A percentile compares a stretch with the other conserved stretches of the same genome.
phyloP scores from a whole-genome alignment of 441 rosid genomes.

The Gossypium laxum region DNA sequence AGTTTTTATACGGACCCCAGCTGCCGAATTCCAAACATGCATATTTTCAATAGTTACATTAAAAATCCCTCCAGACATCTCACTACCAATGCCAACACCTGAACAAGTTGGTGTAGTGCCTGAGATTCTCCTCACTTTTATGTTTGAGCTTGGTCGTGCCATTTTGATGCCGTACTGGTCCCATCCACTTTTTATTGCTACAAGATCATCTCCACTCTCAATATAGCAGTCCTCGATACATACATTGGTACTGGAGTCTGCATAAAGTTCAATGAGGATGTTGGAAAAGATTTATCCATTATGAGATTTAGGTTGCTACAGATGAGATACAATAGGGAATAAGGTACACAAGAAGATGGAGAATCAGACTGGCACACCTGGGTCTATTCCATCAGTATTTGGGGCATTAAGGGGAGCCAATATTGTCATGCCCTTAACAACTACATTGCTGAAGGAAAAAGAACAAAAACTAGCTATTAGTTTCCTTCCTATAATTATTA shows the following conservation, averaged over 20 bases:
- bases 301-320: background rate
- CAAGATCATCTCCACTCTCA: conserved; percentile 90
- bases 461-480: background rate
- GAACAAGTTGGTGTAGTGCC: conserved; percentile 92
- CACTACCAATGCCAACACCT: conserved; percentile 87
- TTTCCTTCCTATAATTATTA: background rate
- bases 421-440: conserved; percentile 70
- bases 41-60: conserved; percentile 57
- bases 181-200: conserved; percentile 94
- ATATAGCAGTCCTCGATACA: conserved; percentile 85
- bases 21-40: conserved; percentile 79
- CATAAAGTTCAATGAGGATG: conserved; percentile 9
- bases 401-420: conserved; percentile 87
- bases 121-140: conserved; percentile 54
- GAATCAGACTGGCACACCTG: conserved; percentile 37
- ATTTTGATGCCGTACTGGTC: conserved; percentile 77
- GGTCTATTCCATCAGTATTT: conserved; percentile 92
- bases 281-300: background rate
- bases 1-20: conserved; percentile 78
- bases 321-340: background rate
- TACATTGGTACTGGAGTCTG: conserved; percentile 77
- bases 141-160: conserved; percentile 79
- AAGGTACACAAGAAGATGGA: background rate
- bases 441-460: conserved; percentile 52
- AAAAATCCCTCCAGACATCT: conserved; percentile 88